Base-by-base conservation (phyloP, 169 alveolate species). In the Plasmodium berghei region DNA sequence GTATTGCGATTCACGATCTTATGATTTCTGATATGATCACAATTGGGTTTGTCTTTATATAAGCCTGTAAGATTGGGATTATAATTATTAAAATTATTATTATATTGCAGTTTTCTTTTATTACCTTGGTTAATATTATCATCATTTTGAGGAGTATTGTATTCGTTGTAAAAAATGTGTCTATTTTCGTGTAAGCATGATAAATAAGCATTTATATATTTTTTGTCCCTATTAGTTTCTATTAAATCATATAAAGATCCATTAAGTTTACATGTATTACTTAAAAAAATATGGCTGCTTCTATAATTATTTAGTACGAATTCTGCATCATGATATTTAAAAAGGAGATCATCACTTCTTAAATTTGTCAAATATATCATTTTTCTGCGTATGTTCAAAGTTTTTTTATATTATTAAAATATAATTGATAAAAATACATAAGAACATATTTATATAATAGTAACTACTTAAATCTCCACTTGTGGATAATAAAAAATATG, bases 351-450 rank as follows among this genome's bases (percentile, higher is more conserved):
- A 56, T 69, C 66, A 20, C 26, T 77, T 56, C 55, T 48, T 40
- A 34, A 45, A 24, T 28, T 63, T 34, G 67, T 34, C 28, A 77
- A 58, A 64, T 77, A 77, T 63, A 77, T 77, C 89, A 77, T 77
- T 77, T 77, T 77, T 69, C 59, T 63, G 42, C 0, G 42, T 4
- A 0, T 34, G 42, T 34, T 34, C 42, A 34, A 34, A 34, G 42
- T 34, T 34, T 5, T 34, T 3, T 34, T 34, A 34, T 34, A 34
- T 34, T 34, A 34, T 34, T 34, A 34, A 28, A 3, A 34, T 34
- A 34, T 34, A 34, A 34, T 34, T 34, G 8, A 34, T 34, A 34
- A 34, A 34, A 34, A 34, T 34, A 34, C 28, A 26, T 74, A 24
- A 40, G 74, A 55, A 22, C 59, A 49, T 34, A 34, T 34, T 34